Percentiles rank a stretch among this genome's conserved stretches.
These are phyloP conservation scores for Jamesozyma rosinii DNA, from an alignment of 805 yeast genomes.

Conservation along the genomic window DNA sequence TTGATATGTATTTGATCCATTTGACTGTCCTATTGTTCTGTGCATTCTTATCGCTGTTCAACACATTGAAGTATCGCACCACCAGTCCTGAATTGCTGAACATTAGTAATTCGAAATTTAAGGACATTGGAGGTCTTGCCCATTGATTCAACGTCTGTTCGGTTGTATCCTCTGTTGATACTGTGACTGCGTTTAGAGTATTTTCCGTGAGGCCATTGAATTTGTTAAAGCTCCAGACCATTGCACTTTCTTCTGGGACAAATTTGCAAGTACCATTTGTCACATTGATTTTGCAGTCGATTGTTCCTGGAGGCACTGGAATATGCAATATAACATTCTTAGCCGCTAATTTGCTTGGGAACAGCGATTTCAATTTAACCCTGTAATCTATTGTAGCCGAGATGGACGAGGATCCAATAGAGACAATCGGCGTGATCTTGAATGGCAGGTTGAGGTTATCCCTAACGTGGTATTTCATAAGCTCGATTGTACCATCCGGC, in stretches of 20 bases:
- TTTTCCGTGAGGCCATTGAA: constrained; percentile 59
- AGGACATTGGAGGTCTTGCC: constrained; percentile 68
- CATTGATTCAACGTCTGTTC: constrained; percentile 33
- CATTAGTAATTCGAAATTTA: constrained; percentile 63
- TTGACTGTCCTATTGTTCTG: constrained; percentile 51
- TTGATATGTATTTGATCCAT: constrained; percentile 76
- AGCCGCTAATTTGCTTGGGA: constrained; percentile 49
- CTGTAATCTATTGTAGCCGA: constrained; percentile 43
- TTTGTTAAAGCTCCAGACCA: constrained; percentile 64
- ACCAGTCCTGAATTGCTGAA: constrained; percentile 68
- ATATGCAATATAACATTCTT: constrained; percentile 53
- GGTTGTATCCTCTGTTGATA: constrained; percentile 23
- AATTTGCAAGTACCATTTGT: constrained; percentile 63
- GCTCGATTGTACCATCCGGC: constrained; percentile 80
- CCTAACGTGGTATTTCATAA: constrained; percentile 60
- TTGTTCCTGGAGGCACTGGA: constrained; percentile 59
- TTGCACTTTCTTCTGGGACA: constrained; percentile 52
- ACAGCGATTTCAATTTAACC: constrained; percentile 54
- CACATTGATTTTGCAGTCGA: constrained; percentile 37
- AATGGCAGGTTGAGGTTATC: constrained; percentile 65
- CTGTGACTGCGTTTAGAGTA: constrained; percentile 48
- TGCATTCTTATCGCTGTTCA: constrained; percentile 34
- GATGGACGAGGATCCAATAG: constrained; percentile 42
- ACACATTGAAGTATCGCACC: constrained; percentile 62
- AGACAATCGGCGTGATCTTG: constrained; percentile 50